Conservation (phyloP, 805 yeast species). For the Starmerella bombi region DNA sequence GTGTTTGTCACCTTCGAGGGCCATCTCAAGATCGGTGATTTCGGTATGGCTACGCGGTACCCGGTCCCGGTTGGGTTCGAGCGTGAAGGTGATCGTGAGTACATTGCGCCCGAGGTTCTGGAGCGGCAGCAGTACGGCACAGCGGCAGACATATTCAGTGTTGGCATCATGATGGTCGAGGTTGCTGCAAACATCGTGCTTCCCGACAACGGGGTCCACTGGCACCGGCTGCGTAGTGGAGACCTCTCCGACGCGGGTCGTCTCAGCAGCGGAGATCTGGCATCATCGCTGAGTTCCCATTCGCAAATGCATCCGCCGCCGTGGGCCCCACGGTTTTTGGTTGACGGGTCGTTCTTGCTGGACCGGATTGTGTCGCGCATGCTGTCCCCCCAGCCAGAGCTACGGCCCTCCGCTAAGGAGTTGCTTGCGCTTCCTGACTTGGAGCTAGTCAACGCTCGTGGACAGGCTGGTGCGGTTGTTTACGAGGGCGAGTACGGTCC, state of each 20-base stretch:
- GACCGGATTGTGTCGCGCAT: conserved; percentile 76
- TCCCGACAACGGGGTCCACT: conserved; percentile 91
- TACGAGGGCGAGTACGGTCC: conserved; percentile 96
- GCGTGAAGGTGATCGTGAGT: conserved; percentile 93
- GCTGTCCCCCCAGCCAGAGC: conserved; percentile 71
- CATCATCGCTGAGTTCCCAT: neutral
- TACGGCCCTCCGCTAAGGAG: conserved; percentile 66
- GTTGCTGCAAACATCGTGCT: conserved; percentile 88
- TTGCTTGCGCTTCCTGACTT: conserved; percentile 64
- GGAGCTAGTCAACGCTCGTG: conserved; percentile 57
- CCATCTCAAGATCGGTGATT: conserved; percentile 83
- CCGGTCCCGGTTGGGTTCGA: conserved; percentile 57
- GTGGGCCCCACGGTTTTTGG: conserved; percentile 80
- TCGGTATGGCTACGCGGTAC: conserved; percentile 78
- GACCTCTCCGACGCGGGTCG: conserved; percentile 91
- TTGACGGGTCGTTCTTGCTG: conserved; percentile 54
- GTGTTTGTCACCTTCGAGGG: conserved; percentile 92
- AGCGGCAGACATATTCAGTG: conserved; percentile 89
- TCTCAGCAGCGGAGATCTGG: conserved; percentile 50
- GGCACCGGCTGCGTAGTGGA: conserved; percentile 93
- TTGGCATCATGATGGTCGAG: conserved; percentile 86
- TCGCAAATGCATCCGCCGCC: conserved; percentile 33
- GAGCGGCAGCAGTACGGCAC: conserved; percentile 70
- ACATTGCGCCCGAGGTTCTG: conserved; percentile 93
- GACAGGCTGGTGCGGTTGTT: conserved; percentile 86